Evolutionary conservation across 306 rosid genomes (phyloP), one percentile per base, ranked within the genome.

Genomic region (Cyclanthera cordifolia): DNA sequence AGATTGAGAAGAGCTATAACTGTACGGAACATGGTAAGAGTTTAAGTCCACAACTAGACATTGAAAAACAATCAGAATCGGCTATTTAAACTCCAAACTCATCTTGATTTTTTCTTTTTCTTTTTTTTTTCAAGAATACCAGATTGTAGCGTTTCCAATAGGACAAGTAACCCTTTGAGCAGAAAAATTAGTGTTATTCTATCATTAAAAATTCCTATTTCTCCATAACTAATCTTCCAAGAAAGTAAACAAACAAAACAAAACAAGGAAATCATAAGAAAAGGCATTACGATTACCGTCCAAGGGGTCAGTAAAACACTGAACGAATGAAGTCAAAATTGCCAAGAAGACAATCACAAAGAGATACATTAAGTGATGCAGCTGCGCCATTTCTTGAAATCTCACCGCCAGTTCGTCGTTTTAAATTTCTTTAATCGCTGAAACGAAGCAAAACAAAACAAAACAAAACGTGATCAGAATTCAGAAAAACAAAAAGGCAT

Each of bases 1-100:
- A 90, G 75, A 60, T 83, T 84, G 70, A 74, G 84, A 49, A 93
- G 95, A 52, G 87, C 94, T 28, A 68, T 23, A 58, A 85, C 95
- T 93, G 90, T 71, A 67, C 46, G 37, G 19, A 24, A 34, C 16
- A 34, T 9, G 37, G 43, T 57, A 27, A 57, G 32, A 57, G 14
- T 59, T 59, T 32, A 34, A 32, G 24, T 34, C 67, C n/a, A n/a
- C n/a, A n/a, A n/a, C n/a, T n/a, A n/a, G n/a, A n/a, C n/a, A n/a
- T n/a, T n/a, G n/a, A n/a, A n/a, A 69, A 24, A 67, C n/a, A 67
- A 24, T 47, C 21, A 67, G 45, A 50, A 11, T 32, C 6, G 1
- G 27, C 13, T 8, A 21, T 24, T 21, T 19, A 27, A 64, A 64
- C 19, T 63, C 7, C 48, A 60, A 60, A 14, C 48, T 16, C 25